phyloP scores from a whole-genome alignment of 129 eudicot genomes.

The Centrapalus pauciflorus region DNA sequence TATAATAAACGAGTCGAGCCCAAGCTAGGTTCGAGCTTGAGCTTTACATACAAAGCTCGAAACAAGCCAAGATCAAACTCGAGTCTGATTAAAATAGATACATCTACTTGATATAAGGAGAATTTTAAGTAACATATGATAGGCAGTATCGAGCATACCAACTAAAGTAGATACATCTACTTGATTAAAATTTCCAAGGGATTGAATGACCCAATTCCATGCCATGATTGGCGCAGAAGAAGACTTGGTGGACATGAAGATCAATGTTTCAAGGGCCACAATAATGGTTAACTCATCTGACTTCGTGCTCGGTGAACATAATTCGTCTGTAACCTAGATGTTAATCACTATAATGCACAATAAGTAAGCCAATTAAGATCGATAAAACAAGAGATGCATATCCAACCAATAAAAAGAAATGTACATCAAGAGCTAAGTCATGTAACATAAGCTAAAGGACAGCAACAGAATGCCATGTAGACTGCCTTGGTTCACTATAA shows the following conservation, averaged over 20 bases:
- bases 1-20: too few species aligned
- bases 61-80: too few species aligned
- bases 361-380: neutral
- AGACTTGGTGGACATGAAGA: slow-evolving; percentile 21
- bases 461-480: neutral
- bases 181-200: slow-evolving; percentile 18
- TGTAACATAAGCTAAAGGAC: neutral
- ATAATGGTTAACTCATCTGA: slow-evolving; percentile 4
- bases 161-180: slow-evolving; percentile 23
- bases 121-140: neutral
- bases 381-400: neutral
- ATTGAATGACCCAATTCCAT: slow-evolving; percentile 36
- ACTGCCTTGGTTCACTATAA: neutral
- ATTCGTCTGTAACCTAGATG: neutral
- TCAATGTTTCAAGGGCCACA: slow-evolving; percentile 5
- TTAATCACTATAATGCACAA: neutral
- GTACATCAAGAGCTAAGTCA: neutral
- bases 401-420: neutral
- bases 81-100: too few species aligned
- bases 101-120: too few species aligned
- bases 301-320: neutral
- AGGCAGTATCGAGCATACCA: slow-evolving; percentile 9
- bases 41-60: too few species aligned
- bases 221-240: slow-evolving; percentile 15
- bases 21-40: too few species aligned